Evolutionary conservation across 2,329 filamentous ascomycete species (phyloP), one percentile per base, ranked within the genome.

Genomic region (Juglanconis sp.): DNA sequence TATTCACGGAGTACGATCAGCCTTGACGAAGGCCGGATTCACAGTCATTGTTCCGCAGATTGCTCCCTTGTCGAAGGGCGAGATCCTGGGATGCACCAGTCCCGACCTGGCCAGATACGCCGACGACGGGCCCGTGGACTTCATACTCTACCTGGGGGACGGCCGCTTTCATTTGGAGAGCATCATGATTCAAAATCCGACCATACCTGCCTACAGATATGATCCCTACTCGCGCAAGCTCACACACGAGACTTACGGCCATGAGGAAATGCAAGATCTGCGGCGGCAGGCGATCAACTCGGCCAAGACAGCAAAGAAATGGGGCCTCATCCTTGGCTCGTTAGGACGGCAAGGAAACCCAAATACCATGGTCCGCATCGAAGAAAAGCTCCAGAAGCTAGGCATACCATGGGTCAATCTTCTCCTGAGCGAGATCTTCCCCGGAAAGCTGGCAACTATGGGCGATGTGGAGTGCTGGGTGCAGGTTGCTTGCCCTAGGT

Each of bases 171-270:
- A 99, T 73, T 88, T 99, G 48, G 95, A 99, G 76, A 96, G 91
- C 69, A 94, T 96, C 70, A 99, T 99, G 94, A 99, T 99, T 66
- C 95, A 98, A 72, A 99, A 99, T 75, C 95, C 96, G 0, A 77
- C 80, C 5, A 85, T 97, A 40, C 91, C 94, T 0, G 94, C 96
- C 2, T 99, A 97, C 76, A 86, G 95, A 65, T 99, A 99, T 74
- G 95, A 99, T 71, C 95, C 96, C 0, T 99, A 99, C 77, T 95
- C 92, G 10, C 86, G 94, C 53, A 92, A 91, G 61, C 84, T 99
- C 34, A 97, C 94, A 2, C 88, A 91, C 65, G 96, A 99, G 76
- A 89, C 85, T 31, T 99, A 99, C 74, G 90, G 90, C 47, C 95
- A 99, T 73, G 85, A 90, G 31, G 92, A 96, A 71, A 95, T 99